A percentile compares a stretch with the other conserved stretches of the same genome.
Conservation (phyloP, 2,329 filamentous ascomycete species). For the Lecanicillium sp. region DNA sequence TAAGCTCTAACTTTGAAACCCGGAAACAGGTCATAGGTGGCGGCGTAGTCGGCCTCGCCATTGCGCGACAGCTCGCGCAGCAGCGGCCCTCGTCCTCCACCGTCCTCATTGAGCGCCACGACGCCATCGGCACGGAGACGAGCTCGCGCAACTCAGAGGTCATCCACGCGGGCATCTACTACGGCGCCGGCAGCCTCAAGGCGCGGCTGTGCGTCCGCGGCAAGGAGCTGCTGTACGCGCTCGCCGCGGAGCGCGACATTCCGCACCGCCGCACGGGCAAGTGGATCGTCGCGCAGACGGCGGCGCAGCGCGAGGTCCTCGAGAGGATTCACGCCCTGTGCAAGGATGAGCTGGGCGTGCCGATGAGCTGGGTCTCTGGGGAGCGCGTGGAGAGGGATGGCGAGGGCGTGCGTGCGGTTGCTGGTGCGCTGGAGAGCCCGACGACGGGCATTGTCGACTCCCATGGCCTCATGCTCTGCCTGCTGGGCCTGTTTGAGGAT, state of each 20-base stretch:
- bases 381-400: slow-evolving; percentile 59
- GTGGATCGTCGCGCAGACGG: slow-evolving; percentile 88
- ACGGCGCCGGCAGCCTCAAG: slow-evolving; percentile 69
- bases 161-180: slow-evolving; percentile 93
- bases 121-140: slow-evolving; percentile 72
- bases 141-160: slow-evolving; percentile 91
- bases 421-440: slow-evolving; percentile 73
- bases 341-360: slow-evolving; percentile 41
- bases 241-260: slow-evolving; percentile 62
- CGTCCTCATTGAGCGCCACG: slow-evolving; percentile 74
- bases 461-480: slow-evolving; percentile 73
- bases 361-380: slow-evolving; percentile 59
- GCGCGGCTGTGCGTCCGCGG: slow-evolving; percentile 75
- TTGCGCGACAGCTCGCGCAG: slow-evolving; percentile 65
- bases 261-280: slow-evolving; percentile 73
- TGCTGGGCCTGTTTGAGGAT: slow-evolving; percentile 72
- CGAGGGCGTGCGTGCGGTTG: slow-evolving; percentile 64
- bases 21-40: slow-evolving; percentile 44
- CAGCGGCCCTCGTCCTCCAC: slow-evolving; percentile 51
- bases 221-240: slow-evolving; percentile 66
- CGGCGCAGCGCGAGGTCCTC: slow-evolving; percentile 57
- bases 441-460: slow-evolving; percentile 88
- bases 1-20: slow-evolving; percentile 1
- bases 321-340: slow-evolving; percentile 42
- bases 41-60: slow-evolving; percentile 69